A percentile compares a stretch with the other conserved stretches of the same genome.
Conservation (phyloP, 2,329 filamentous ascomycete species). For the Remersonia thermophila region DNA sequence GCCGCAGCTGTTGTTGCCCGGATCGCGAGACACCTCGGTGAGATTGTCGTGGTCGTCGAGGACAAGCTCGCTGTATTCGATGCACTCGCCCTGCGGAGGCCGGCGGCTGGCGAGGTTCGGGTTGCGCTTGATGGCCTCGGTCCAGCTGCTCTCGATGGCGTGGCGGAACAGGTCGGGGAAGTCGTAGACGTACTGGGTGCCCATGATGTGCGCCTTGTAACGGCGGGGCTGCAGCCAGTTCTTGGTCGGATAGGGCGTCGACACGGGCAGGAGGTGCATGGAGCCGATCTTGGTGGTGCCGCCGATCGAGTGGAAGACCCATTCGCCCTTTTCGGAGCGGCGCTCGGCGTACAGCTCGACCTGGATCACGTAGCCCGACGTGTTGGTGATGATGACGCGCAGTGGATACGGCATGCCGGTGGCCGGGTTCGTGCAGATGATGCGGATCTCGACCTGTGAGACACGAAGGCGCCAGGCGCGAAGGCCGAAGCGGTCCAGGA, state of each 20-base stretch:
- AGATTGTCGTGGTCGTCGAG: conserved; percentile 88
- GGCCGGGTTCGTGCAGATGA: conserved; percentile 83
- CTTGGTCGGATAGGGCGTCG: conserved; percentile 91
- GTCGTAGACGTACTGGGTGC: conserved; percentile 98
- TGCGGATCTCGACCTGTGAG: conserved; percentile 93
- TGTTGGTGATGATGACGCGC: conserved; percentile 95
- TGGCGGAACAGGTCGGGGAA: conserved; percentile 99
- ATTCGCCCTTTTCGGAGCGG: conserved; percentile 95
- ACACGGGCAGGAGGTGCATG: conserved; percentile 86
- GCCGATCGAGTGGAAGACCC: conserved; percentile 96
- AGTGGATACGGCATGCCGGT: conserved; percentile 82
- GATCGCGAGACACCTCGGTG: conserved; percentile 85
- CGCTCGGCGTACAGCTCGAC: conserved; percentile 96
- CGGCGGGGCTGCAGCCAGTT: conserved; percentile 97
- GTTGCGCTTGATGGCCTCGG: conserved; percentile 60
- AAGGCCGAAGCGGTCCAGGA: conserved; percentile 91
- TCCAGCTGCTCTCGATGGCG: conserved; percentile 92
- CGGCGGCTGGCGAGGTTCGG: conserved; percentile 65
- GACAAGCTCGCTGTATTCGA: conserved; percentile 87
- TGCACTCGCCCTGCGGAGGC: conserved; percentile 77
- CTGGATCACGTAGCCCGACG: conserved; percentile 93
- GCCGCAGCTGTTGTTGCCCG: conserved; percentile 88
- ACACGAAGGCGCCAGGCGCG: conserved; percentile 94
- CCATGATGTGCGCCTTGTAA: conserved; percentile 99
- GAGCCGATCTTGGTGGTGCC: conserved; percentile 89